Percentiles rank a stretch among this genome's conserved stretches.
Conservation (phyloP, 768 basidiomycete genomes). For the Albatrellus ellisii region DNA sequence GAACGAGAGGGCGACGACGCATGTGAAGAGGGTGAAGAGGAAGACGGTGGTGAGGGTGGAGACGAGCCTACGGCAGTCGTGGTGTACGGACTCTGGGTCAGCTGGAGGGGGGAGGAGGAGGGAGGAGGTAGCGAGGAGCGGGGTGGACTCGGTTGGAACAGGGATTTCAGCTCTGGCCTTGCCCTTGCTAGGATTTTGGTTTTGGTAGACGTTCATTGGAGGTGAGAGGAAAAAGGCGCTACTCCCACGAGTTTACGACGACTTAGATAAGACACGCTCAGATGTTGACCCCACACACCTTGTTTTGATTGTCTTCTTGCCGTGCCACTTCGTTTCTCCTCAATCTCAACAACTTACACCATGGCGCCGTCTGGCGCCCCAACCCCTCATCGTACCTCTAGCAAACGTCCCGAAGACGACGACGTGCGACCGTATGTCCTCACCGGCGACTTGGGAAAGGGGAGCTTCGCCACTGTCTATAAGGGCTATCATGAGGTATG, state of each 20-base stretch:
- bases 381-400: background rate
- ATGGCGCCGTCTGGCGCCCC: background rate
- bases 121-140: conserved; percentile 34
- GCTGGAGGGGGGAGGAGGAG: conserved; percentile 18
- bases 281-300: too few relatives aligned
- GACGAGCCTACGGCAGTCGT: conserved; percentile 19
- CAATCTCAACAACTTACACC: background rate
- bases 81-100: conserved; percentile 14
- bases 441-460: conserved; percentile 67
- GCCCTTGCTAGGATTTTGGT: conserved; percentile 28
- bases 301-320: too few relatives aligned
- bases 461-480: conserved; percentile 94
- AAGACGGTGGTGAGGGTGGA: conserved; percentile 35
- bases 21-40: conserved; percentile 35
- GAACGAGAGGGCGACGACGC: conserved; percentile 19
- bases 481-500: conserved; percentile 84
- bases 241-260: too few relatives aligned
- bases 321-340: too few relatives aligned
- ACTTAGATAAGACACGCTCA: too few relatives aligned
- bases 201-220: background rate
- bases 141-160: conserved; percentile 35
- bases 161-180: conserved; percentile 21
- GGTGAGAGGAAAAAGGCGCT: background rate
- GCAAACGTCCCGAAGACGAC: conserved; percentile 37
- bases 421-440: conserved; percentile 71